Evolutionary conservation across 2,329 filamentous ascomycete genomes (phyloP).

Genomic region (Stagonosporopsis vannaccii): DNA sequence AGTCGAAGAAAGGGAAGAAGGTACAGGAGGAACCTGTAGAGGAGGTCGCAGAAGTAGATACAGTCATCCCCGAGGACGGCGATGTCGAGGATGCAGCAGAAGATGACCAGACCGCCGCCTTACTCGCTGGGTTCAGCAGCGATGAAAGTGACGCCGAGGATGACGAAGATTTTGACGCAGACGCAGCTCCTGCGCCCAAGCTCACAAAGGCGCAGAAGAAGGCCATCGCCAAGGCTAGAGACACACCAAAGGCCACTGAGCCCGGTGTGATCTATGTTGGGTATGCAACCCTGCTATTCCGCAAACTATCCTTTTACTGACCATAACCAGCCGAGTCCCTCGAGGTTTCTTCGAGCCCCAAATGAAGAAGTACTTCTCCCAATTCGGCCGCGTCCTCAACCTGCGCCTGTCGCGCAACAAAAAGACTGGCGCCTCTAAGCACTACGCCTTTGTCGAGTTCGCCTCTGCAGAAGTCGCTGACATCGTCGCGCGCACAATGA

Average conservation of each 20-base stretch:
- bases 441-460: conserved; percentile 96
- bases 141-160: conserved; percentile 51
- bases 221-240: conserved; percentile 59
- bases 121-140: conserved; percentile 60
- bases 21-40: conserved; percentile 29
- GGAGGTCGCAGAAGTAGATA: conserved; percentile 25
- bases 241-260: conserved; percentile 60
- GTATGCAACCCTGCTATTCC: conserved; percentile 42
- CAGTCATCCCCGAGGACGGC: conserved; percentile 19
- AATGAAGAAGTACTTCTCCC: conserved; percentile 90
- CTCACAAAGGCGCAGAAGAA: conserved; percentile 44
- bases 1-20: conserved; percentile 33
- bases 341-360: conserved; percentile 98
- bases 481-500: conserved; percentile 94
- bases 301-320: not conserved
- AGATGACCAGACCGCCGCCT: conserved; percentile 59
- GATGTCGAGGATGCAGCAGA: conserved; percentile 35
- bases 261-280: conserved; percentile 89
- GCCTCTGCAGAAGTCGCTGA: conserved; percentile 77
- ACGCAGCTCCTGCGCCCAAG: conserved; percentile 45
- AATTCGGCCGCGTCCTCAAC: conserved; percentile 83
- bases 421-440: conserved; percentile 88
- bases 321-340: conserved; percentile 71
- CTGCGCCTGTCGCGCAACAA: conserved; percentile 90
- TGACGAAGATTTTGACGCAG: conserved; percentile 45